phyloP scores from a whole-genome alignment of 2,329 filamentous ascomycete species.

The Calycina herbarum region DNA sequence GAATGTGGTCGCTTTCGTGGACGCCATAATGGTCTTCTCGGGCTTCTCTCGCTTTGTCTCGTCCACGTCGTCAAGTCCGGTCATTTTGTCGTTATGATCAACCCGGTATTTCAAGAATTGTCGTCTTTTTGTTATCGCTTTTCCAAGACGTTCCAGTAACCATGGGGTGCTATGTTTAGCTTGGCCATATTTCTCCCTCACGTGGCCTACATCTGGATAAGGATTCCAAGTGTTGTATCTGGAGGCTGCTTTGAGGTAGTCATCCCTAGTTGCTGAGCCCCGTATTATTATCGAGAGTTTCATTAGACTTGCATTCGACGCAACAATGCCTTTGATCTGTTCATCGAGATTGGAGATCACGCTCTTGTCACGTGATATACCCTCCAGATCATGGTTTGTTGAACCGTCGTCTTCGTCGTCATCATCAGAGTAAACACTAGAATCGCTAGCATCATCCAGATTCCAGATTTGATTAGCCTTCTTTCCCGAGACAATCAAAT shows the following conservation, averaged over 20 bases:
- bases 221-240: constrained; percentile 20
- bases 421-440: constrained; percentile 15
- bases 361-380: neutral
- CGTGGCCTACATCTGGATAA: constrained; percentile 28
- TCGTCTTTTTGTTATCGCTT: constrained; percentile 35
- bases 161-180: constrained; percentile 23
- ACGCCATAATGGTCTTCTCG: constrained; percentile 12
- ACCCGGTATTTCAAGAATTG: constrained; percentile 37
- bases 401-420: neutral
- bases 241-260: constrained; percentile 34
- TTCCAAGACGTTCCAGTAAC: constrained; percentile 34
- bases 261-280: constrained; percentile 26
- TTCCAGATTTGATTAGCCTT: constrained; percentile 25
- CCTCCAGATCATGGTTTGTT: too few species aligned
- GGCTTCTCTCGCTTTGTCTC: neutral
- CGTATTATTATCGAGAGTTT: constrained; percentile 32
- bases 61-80: neutral
- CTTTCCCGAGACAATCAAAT: constrained; percentile 24
- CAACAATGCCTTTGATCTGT: constrained; percentile 25
- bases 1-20: constrained; percentile 31
- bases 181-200: constrained; percentile 28
- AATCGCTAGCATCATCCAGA: constrained; percentile 15
- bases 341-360: constrained; percentile 27
- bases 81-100: constrained; percentile 33
- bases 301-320: constrained; percentile 27